Percentiles rank a stretch among this genome's conserved stretches.
Evolutionary conservation across 2,329 filamentous ascomycete species (phyloP).

Genomic region (Trichoderma arundinaceum): DNA sequence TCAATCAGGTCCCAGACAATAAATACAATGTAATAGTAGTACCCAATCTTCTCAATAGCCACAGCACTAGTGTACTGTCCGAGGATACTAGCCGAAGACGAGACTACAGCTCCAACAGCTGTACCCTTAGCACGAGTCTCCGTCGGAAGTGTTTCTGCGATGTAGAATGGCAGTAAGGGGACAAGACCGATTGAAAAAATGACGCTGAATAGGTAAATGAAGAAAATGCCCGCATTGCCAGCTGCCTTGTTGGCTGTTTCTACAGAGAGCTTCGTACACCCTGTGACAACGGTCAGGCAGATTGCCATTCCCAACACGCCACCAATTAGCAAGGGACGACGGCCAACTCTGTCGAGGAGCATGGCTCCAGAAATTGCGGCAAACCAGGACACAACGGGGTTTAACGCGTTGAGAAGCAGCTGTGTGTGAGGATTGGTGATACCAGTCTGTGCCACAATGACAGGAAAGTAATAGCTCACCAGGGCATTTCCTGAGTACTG

Average conservation of each 20-base stretch:
- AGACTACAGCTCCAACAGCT: conserved; percentile 22
- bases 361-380: conserved; percentile 60
- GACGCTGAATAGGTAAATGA: conserved; percentile 62
- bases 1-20: conserved; percentile 40
- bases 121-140: conserved; percentile 36
- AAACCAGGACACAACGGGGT: conserved; percentile 59
- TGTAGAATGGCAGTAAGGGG: conserved; percentile 34
- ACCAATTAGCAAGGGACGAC: conserved; percentile 57
- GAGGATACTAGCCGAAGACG: conserved; percentile 28
- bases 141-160: conserved; percentile 34
- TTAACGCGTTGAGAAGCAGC: conserved; percentile 58
- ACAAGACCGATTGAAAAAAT: conserved; percentile 41
- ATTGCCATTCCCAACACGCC: conserved; percentile 37
- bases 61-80: conserved; percentile 29
- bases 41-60: conserved; percentile 39
- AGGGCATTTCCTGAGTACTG: conserved; percentile 59
- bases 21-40: conserved; percentile 49
- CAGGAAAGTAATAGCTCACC: conserved; percentile 61
- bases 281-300: conserved; percentile 60
- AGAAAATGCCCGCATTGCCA: conserved; percentile 64
- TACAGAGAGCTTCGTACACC: conserved; percentile 49
- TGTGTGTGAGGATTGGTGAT: conserved; percentile 54
- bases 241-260: conserved; percentile 55
- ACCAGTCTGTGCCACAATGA: conserved; percentile 56
- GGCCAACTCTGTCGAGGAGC: conserved; percentile 62